Conservation (phyloP, 495 filamentous ascomycete species). For the Penicillium cinerascens region DNA sequence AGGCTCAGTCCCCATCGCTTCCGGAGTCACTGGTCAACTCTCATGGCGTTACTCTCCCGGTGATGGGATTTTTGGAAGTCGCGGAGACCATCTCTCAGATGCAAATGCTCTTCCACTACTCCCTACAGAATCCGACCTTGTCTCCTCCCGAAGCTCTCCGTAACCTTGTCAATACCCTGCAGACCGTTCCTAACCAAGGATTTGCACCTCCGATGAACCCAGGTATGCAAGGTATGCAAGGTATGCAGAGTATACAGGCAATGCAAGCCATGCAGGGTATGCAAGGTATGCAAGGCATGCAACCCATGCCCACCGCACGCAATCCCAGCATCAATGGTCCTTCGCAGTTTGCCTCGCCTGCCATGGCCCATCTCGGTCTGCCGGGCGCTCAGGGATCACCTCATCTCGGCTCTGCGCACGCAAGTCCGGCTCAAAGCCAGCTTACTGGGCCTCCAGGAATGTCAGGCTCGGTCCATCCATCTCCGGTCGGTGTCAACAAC, state of each 20-base stretch:
- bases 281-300: conserved; percentile 7
- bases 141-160: conserved; percentile 60
- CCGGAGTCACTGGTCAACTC: conserved; percentile 62
- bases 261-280: background rate
- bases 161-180: conserved; percentile 50
- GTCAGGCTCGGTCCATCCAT: conserved; percentile 66
- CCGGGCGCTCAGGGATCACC: conserved; percentile 44
- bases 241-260: background rate
- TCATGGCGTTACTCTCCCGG: conserved; percentile 53
- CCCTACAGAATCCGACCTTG: conserved; percentile 53
- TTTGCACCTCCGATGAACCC: conserved; percentile 38
- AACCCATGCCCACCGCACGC: conserved; percentile 35
- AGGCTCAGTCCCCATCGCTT: conserved; percentile 50
- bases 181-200: conserved; percentile 27
- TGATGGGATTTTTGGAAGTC: conserved; percentile 69
- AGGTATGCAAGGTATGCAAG: conserved; percentile 34
- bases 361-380: conserved; percentile 46
- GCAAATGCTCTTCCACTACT: conserved; percentile 62
- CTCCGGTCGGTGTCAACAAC: conserved; percentile 77
- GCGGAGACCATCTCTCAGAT: conserved; percentile 74
- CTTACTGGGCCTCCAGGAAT: conserved; percentile 53
- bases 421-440: conserved; percentile 45
- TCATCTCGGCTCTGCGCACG: conserved; percentile 45
- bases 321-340: conserved; percentile 36
- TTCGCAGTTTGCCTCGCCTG: conserved; percentile 51